These are phyloP conservation scores for Pedinophyceae sp. DNA, from an alignment of 139 green algal species.

Conservation along the genomic window DNA sequence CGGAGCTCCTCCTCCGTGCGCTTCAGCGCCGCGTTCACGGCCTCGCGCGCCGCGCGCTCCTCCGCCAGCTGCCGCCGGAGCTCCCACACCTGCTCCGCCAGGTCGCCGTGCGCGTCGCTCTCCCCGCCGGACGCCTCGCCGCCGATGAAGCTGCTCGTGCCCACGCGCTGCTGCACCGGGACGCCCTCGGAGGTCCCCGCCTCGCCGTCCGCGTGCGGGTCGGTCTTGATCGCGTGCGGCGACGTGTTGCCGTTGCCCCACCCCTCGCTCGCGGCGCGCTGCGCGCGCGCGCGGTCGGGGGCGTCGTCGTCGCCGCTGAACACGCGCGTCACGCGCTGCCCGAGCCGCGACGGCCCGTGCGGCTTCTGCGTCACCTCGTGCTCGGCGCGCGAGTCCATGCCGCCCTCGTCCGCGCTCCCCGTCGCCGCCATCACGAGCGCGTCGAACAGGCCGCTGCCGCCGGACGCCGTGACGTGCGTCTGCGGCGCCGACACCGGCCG, in stretches of 20 bases:
- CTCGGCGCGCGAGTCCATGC: background rate
- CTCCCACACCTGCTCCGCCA: too few species aligned
- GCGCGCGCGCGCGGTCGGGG: background rate
- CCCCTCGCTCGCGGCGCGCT: too few species aligned
- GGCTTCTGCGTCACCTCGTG: background rate
- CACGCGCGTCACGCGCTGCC: background rate
- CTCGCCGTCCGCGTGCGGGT: background rate
- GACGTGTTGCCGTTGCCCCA: background rate
- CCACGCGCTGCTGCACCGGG: too few species aligned
- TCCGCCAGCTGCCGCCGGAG: too few species aligned
- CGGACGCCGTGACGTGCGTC: background rate
- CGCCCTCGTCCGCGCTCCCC: conserved; percentile 7
- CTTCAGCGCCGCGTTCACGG: too few species aligned
- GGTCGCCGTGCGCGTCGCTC: too few species aligned
- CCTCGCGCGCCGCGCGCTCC: too few species aligned
- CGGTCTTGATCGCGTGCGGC: too few species aligned
- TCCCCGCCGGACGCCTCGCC: too few species aligned
- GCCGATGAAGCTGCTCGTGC: too few species aligned
- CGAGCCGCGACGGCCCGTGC: background rate
- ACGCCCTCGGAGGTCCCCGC: background rate
- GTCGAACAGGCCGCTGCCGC: conserved; percentile 51
- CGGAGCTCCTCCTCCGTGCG: too few species aligned
- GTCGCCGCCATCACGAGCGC: conserved; percentile 63
- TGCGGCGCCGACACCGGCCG: too few species aligned
- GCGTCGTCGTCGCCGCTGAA: background rate